Evolutionary conservation across 306 rosid genomes (phyloP).

Genomic region (Dalbergia cultrata): DNA sequence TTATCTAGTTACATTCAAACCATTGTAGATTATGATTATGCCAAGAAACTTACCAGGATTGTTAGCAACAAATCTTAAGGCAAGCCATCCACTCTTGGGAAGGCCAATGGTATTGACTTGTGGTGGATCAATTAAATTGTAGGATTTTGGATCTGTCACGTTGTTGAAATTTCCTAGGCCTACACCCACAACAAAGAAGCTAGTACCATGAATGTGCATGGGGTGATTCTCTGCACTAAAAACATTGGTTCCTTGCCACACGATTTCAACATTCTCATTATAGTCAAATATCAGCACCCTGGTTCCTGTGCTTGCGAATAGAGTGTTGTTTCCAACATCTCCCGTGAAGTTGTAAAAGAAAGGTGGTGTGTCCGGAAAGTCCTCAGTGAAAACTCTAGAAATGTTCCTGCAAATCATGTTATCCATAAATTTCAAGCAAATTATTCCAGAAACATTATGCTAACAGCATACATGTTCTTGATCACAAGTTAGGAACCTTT

Average conservation of each 20-base stretch:
- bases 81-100: slow-evolving; percentile 60
- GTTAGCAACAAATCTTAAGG: too few species aligned
- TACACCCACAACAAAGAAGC: slow-evolving; percentile 50
- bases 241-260: slow-evolving; percentile 58
- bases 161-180: slow-evolving; percentile 52
- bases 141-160: slow-evolving; percentile 32
- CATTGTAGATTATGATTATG: too few species aligned
- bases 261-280: slow-evolving; percentile 52
- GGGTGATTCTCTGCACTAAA: slow-evolving; percentile 58
- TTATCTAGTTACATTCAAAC: too few species aligned
- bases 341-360: slow-evolving; percentile 53
- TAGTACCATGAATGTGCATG: slow-evolving; percentile 62
- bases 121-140: slow-evolving; percentile 58
- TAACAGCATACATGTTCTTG: neutral
- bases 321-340: slow-evolving; percentile 31
- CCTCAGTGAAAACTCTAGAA: slow-evolving; percentile 42
- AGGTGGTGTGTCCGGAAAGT: slow-evolving; percentile 48
- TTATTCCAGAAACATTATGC: neutral
- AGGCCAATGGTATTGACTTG: slow-evolving; percentile 55
- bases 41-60: too few species aligned
- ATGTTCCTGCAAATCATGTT: slow-evolving; percentile 41
- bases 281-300: slow-evolving; percentile 43
- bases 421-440: neutral
- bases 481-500: too few species aligned
- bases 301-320: slow-evolving; percentile 44